Percentiles rank a stretch among this genome's conserved stretches.
Evolutionary conservation across 2,329 filamentous ascomycete species (phyloP).

Genomic region (Pyrenophora seminiperda): DNA sequence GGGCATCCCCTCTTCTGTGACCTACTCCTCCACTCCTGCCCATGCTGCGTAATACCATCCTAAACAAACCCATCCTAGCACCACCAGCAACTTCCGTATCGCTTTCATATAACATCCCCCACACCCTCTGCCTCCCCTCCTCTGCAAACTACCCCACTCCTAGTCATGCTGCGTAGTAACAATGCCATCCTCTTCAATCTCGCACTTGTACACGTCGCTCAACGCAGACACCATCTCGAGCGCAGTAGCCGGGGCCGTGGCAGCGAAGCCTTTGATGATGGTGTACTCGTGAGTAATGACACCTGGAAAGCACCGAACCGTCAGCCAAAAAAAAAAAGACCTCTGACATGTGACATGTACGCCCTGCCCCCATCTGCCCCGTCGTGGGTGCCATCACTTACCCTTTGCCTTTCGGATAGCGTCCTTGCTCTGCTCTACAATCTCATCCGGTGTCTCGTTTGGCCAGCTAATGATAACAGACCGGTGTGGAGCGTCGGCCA

Average conservation of each 20-base stretch:
- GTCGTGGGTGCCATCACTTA: slow-evolving; percentile 49
- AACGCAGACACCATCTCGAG: slow-evolving; percentile 70
- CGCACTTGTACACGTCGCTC: slow-evolving; percentile 64
- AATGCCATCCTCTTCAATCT: slow-evolving; percentile 78
- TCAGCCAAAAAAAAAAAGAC: slow-evolving; percentile 53
- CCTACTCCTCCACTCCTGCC: too few relatives aligned
- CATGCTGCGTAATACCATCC: too few relatives aligned
- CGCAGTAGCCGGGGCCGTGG: slow-evolving; percentile 70
- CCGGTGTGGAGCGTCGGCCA: slow-evolving; percentile 67
- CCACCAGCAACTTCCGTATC: neutral
- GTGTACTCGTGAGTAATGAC: slow-evolving; percentile 75
- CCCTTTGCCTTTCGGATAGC: slow-evolving; percentile 69
- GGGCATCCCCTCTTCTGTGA: too few relatives aligned
- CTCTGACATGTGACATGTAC: neutral
- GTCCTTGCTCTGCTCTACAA: slow-evolving; percentile 73
- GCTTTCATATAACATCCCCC: neutral
- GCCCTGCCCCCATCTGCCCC: neutral
- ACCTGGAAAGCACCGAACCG: neutral
- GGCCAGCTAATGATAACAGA: slow-evolving; percentile 81
- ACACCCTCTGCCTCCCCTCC: neutral
- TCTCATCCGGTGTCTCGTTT: slow-evolving; percentile 66
- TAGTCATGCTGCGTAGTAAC: slow-evolving; percentile 54
- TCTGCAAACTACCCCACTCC: slow-evolving; percentile 1
- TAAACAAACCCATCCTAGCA: too few relatives aligned
- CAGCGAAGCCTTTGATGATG: slow-evolving; percentile 73